Percentiles rank a stretch among this genome's conserved stretches.
phyloP scores from a whole-genome alignment of 139 green algal species.

The Picochlorum costavermella region DNA sequence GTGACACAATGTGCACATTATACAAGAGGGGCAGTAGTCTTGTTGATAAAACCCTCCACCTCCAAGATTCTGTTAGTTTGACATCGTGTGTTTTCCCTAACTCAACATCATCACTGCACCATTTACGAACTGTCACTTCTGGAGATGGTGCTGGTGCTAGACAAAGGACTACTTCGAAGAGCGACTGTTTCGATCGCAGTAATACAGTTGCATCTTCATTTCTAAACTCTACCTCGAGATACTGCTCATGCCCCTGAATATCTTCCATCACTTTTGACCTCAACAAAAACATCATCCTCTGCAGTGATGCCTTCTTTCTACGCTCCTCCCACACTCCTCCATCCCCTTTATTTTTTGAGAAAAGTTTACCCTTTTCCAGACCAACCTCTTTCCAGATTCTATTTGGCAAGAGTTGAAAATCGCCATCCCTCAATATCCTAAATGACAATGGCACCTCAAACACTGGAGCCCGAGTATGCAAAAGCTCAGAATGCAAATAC shows the following conservation, averaged over 20 bases:
- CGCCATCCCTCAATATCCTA: conserved; percentile 28
- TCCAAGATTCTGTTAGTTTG: background rate
- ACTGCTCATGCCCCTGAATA: conserved; percentile 16
- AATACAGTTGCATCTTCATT: conserved; percentile 13
- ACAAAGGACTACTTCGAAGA: conserved; percentile 9
- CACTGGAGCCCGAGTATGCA: conserved; percentile 21
- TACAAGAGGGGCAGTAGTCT: background rate
- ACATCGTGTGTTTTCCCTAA: background rate
- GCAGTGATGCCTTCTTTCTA: background rate
- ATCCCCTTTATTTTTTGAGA: no score
- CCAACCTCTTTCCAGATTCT: conserved; percentile 24
- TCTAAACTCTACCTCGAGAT: conserved; percentile 9
- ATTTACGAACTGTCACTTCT: conserved; percentile 16
- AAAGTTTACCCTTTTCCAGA: background rate
- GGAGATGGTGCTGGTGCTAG: conserved; percentile 27
- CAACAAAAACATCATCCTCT: conserved; percentile 7
- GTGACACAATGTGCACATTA: background rate
- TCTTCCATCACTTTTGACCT: conserved; percentile 12
- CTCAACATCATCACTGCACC: background rate
- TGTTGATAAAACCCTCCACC: background rate
- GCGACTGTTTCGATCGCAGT: conserved; percentile 9
- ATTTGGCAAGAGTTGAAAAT: conserved; percentile 25
- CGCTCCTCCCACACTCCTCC: no score
- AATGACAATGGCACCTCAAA: conserved; percentile 46
- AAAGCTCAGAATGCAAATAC: conserved; percentile 34